Conservation (phyloP, 345 rosid genomes). For the Murraya koenigii region DNA sequence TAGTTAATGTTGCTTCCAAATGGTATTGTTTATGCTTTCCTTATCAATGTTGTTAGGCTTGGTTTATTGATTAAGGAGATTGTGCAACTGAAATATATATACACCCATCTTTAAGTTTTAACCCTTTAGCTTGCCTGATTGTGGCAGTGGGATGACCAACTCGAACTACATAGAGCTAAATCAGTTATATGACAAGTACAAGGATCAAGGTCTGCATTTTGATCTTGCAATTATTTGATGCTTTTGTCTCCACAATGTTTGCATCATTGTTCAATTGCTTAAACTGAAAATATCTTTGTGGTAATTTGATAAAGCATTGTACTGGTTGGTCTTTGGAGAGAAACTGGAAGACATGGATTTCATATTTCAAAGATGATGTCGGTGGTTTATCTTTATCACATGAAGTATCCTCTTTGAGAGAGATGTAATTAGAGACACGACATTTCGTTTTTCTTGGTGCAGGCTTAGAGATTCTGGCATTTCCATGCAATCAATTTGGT, state of each 20-base stretch:
- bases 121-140: conserved; percentile 4
- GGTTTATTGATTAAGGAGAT: background rate
- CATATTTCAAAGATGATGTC: background rate
- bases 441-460: conserved; percentile 13
- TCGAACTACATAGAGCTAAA: conserved; percentile 80
- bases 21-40: conserved; percentile 32
- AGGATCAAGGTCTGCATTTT: conserved; percentile 59
- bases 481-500: conserved; percentile 91
- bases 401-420: background rate
- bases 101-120: too few species aligned
- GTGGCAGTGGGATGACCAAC: conserved; percentile 79
- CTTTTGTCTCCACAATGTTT: background rate
- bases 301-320: background rate
- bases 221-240: background rate
- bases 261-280: background rate
- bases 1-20: conserved; percentile 71
- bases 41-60: background rate
- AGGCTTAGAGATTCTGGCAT: conserved; percentile 85
- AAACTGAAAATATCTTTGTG: background rate
- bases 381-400: background rate
- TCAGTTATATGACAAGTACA: conserved; percentile 69
- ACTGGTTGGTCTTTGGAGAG: background rate
- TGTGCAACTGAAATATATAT: background rate
- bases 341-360: background rate
- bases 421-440: background rate